phyloP scores from a whole-genome alignment of 225 moss, liverwort and hornwort genomes.

The Marchantia polymorpha region DNA sequence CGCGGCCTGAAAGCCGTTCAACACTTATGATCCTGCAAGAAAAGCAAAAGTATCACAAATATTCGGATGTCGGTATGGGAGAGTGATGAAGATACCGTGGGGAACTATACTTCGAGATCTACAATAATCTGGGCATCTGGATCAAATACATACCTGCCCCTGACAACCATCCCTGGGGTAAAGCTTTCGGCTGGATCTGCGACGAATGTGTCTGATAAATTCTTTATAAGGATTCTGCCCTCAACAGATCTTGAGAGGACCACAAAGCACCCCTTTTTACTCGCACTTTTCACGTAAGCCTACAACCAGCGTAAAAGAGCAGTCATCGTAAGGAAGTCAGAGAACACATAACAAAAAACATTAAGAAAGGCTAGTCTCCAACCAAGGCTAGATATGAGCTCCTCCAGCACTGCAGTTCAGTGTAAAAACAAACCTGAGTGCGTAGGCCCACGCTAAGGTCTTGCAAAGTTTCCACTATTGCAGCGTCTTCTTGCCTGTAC shows the following conservation, averaged over 20 bases:
- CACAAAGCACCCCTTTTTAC: conserved; percentile 81
- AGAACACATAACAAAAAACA: not conserved
- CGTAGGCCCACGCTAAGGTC: conserved; percentile 54
- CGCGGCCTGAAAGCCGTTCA: conserved; percentile 58
- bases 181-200: conserved; percentile 66
- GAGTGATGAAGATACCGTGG: not conserved
- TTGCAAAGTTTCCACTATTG: conserved; percentile 47
- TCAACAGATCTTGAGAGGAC: conserved; percentile 71
- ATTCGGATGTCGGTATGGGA: not conserved
- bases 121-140: too few relatives aligned
- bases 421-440: conserved; percentile 48
- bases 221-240: conserved; percentile 71
- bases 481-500: conserved; percentile 40
- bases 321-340: not conserved
- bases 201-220: conserved; percentile 69
- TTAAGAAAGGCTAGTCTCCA: not conserved
- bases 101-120: too few relatives aligned
- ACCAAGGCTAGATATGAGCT: not conserved
- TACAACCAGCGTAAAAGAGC: conserved; percentile 29
- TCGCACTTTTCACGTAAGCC: conserved; percentile 74
- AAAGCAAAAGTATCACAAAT: not conserved
- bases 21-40: conserved; percentile 45
- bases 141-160: conserved; percentile 57
- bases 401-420: too few relatives aligned
- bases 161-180: conserved; percentile 78